phyloP scores from a whole-genome alignment of 148 eudicot species.

The Camellia granthamiana region DNA sequence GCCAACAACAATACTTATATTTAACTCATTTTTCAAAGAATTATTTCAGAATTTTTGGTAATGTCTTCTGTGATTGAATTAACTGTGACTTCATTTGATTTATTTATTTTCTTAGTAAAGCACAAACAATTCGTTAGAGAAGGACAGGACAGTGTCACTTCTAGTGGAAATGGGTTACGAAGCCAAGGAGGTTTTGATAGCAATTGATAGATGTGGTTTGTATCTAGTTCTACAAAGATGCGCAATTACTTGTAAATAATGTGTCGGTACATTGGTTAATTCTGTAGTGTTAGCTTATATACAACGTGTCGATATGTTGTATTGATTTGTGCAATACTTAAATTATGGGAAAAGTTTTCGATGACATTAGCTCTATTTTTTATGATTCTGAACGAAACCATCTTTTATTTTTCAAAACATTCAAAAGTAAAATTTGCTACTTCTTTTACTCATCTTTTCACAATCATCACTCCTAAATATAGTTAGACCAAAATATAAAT shows the following conservation, averaged over 20 bases:
- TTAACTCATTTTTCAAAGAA: neutral
- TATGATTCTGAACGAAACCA: too few relatives aligned
- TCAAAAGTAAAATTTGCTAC: too few relatives aligned
- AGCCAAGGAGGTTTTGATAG: constrained; percentile 53
- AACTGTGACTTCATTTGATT: neutral
- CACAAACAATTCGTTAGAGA: constrained; percentile 21
- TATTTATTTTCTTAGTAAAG: constrained; percentile 25
- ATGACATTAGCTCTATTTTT: too few relatives aligned
- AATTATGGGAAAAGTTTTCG: too few relatives aligned
- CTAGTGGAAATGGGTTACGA: constrained; percentile 63
- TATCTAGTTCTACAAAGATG: constrained; percentile 1
- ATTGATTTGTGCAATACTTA: too few relatives aligned
- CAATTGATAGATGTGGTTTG: constrained; percentile 73
- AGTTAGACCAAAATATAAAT: neutral
- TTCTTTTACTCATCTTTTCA: too few relatives aligned
- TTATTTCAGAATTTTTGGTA: neutral
- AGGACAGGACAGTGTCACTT: constrained; percentile 35
- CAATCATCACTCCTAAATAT: neutral
- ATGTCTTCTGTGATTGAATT: neutral
- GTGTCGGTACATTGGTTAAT: neutral
- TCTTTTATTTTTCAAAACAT: too few relatives aligned
- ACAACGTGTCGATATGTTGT: too few relatives aligned
- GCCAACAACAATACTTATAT: too few relatives aligned
- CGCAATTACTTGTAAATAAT: neutral
- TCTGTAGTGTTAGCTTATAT: neutral